Conservation (phyloP, 768 basidiomycete genomes). For the Omphalotus guepiniiformis region DNA sequence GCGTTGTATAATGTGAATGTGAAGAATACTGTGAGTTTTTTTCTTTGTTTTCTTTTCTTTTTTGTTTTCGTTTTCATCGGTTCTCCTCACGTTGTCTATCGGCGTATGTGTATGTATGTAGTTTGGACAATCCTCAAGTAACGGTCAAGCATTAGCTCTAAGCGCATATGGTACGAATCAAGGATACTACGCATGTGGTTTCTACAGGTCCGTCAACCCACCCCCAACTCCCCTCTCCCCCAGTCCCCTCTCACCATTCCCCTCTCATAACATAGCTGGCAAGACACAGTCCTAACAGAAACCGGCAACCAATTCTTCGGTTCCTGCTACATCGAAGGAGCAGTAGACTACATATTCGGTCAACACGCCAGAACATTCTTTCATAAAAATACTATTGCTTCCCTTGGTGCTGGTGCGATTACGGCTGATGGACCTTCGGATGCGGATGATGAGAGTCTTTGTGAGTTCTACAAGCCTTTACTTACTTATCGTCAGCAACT, state of each 20-base stretch:
- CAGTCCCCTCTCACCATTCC: background rate
- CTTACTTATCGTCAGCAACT: background rate
- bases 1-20: conserved; percentile 27
- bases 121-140: conserved; percentile 18
- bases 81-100: no score
- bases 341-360: conserved; percentile 22
- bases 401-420: conserved; percentile 20
- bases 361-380: conserved; percentile 18
- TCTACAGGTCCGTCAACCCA: conserved; percentile 19
- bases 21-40: conserved; percentile 19
- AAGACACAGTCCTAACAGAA: conserved; percentile 20
- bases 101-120: background rate
- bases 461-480: no score
- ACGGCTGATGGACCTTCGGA: conserved; percentile 21
- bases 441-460: conserved; percentile 13
- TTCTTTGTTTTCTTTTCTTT: background rate
- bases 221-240: no score
- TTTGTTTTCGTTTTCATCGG: no score
- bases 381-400: conserved; percentile 22
- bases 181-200: conserved; percentile 22
- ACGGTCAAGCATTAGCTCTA: conserved; percentile 23
- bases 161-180: conserved; percentile 23
- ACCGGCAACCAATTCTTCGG: conserved; percentile 19
- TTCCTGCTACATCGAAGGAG: conserved; percentile 21
- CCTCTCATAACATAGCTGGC: conserved; percentile 5